Evolutionary conservation across 1,284 basidiomycete genomes (phyloP), one percentile per base, ranked within the genome.

Genomic region (Marasmius oreades): DNA sequence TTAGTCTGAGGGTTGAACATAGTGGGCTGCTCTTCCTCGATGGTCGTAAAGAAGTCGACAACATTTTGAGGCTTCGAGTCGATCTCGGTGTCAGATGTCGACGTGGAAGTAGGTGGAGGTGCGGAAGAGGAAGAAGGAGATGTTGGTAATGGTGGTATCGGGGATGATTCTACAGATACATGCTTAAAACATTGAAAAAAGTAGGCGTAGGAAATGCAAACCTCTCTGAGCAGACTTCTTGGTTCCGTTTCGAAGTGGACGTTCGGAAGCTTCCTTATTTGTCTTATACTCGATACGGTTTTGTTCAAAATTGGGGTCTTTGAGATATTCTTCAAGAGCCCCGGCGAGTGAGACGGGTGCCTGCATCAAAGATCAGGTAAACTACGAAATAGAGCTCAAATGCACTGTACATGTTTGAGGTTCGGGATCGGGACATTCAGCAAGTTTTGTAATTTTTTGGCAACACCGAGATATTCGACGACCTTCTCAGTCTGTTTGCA

Each of bases 221-320:
- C 61, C 55, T 59, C 59, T 60, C 33, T 28, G 24, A 12, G 43
- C 46, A 34, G 53, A 14, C 46, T 58, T 61, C 37, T 46, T 53
- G 52, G 36, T 55, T 26, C 71, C 61, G 52, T 66, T 67, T 53
- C 67, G 66, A 58, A 61, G 62, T 53, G 60, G 68, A 71, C 66
- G 60, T 71, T 94, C 91, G 0, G 85, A 83, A 5, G 86, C 78
- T n/a, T 82, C 82, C 70, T 93, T 93, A 69, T 87, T 94, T 42
- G 87, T 80, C 72, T 85, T 93, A 75, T 99, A 98, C 67, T 98
- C 95, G 18, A 90, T 76, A 55, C 96, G 78, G 68, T 97, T 98
- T 70, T 93, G 84, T 71, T 98, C 96, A 69, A 98, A 99, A 70
- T 95, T 94, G 16, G 95, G 92, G 71, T 98, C 95, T 59, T 93